Evolutionary conservation across 257 asterid genomes (phyloP), one percentile per base, ranked within the genome.

Genomic region (Jasminum sambac): DNA sequence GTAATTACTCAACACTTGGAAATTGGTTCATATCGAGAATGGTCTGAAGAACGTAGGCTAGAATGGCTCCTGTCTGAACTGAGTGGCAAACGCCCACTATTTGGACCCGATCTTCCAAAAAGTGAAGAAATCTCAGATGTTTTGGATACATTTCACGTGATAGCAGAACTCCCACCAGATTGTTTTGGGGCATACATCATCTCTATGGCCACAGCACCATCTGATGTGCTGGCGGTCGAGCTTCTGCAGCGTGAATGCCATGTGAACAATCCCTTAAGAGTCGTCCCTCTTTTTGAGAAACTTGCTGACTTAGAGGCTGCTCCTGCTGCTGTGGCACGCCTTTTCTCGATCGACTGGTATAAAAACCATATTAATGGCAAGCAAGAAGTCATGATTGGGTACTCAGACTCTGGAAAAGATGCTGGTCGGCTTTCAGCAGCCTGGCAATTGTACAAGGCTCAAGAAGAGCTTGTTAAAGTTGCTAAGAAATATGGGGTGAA

Each of bases 381-480:
- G 77, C 95, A 88, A 58, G 95, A 88, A 59, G 95, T 88, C 58
- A 88, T 85, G 95, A 84, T 88, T 19, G 95, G 91, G 52, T 88
- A 88, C 86, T 88, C 95, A 0, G 95, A 88, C 68, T 88, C 95
- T 0, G 95, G 91, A 26, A 88, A 88, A 68, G 95, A 88, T 42
- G 95, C 95, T 0, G 91, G 95, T 0, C 83, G 91, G 21, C 77
- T 88, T 0, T 82, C 95, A 0, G 95, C 95, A 0, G 89, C 89
- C 5, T 88, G 95, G 91, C 84, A 84, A 66, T 61, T 85, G 72
- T 88, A 85, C 73, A 85, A 85, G 80, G 89, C 95, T 62, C 95
- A 88, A 62, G 95, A 88, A 78, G 95, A 88, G 79, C 86, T 88
- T 36, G 71, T 86, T 17, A 82, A 85, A 13, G 91, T 88, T 1